Evolutionary conservation across 2,329 filamentous ascomycete genomes (phyloP).

Genomic region (Neofusicoccum kwambonambiense): DNA sequence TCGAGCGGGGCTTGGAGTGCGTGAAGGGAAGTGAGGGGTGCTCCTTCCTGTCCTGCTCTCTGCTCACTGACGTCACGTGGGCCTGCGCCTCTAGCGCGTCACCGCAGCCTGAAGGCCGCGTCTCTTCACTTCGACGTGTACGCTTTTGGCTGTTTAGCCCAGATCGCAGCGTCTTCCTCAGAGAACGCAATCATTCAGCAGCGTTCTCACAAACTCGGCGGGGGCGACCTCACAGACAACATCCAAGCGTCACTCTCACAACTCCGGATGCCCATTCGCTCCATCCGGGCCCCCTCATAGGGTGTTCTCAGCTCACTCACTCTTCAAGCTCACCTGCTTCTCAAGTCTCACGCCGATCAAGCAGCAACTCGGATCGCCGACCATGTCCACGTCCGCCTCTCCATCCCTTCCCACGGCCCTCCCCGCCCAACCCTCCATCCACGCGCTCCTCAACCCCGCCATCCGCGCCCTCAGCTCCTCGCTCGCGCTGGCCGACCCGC

Average conservation of each 20-base stretch:
- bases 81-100: background rate
- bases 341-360: background rate
- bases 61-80: background rate
- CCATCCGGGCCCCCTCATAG: no score
- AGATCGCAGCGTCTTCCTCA: no score
- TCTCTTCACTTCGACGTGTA: no score
- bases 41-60: background rate
- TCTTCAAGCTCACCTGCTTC: no score
- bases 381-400: background rate
- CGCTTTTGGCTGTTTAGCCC: no score
- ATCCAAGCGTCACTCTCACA: no score
- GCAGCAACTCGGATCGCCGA: background rate
- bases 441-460: slow-evolving; percentile 40
- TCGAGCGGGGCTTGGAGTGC: no score
- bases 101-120: background rate
- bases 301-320: no score
- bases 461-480: slow-evolving; percentile 61
- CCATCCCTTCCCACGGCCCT: background rate
- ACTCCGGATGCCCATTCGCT: no score
- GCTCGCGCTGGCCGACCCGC: slow-evolving; percentile 59
- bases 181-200: no score
- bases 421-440: background rate
- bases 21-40: background rate
- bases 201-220: no score
- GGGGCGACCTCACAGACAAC: no score